These are phyloP conservation scores for Syncephalis plumigaleata DNA, from an alignment of 371 early-diverging fungal species.

Conservation along the genomic window DNA sequence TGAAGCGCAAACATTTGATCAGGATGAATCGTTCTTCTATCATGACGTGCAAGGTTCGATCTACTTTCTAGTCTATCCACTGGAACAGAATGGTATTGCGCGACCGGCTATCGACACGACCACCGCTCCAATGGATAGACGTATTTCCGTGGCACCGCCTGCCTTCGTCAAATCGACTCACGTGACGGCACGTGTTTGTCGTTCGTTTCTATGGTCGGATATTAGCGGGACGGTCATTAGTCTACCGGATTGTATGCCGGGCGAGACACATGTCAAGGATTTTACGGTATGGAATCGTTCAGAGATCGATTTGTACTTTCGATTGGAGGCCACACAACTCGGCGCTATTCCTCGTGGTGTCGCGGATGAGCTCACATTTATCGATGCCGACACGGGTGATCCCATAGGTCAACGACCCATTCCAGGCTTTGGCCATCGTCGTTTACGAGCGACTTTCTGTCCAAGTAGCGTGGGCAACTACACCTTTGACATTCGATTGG, in stretches of 20 bases:
- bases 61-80: conserved; percentile 1
- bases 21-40: neutral
- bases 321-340: conserved; percentile 27
- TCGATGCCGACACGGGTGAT: conserved; percentile 55
- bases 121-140: conserved; percentile 2
- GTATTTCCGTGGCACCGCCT: conserved; percentile 10
- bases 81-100: conserved; percentile 2
- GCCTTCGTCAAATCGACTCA: conserved; percentile 55
- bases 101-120: neutral
- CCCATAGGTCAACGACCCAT: conserved; percentile 32
- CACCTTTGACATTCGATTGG: conserved; percentile 68
- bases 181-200: conserved; percentile 68
- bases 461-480: conserved; percentile 82
- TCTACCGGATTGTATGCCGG: conserved; percentile 85
- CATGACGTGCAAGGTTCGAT: neutral
- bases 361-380: conserved; percentile 40
- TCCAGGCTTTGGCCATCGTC: conserved; percentile 45
- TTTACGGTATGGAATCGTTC: conserved; percentile 83
- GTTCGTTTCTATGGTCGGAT: conserved; percentile 77
- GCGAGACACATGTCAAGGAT: conserved; percentile 72
- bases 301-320: conserved; percentile 68
- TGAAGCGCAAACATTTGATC: neutral
- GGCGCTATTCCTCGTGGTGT: conserved; percentile 5
- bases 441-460: conserved; percentile 68
- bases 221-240: conserved; percentile 75